phyloP scores from a whole-genome alignment of 2,329 filamentous ascomycete species.

The Sphaerulina vaccinii region DNA sequence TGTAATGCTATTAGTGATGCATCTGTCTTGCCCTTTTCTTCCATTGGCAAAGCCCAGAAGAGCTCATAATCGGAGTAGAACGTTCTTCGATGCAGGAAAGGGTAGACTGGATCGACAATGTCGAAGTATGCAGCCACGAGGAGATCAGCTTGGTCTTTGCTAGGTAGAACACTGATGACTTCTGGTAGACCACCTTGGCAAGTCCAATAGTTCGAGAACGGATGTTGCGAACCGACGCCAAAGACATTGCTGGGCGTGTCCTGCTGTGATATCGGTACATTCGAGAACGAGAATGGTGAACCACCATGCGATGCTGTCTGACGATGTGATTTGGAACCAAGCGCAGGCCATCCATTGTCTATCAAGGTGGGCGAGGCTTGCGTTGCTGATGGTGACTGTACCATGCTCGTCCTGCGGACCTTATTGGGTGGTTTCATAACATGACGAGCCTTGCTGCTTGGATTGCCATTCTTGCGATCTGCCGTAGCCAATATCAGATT shows the following conservation, averaged over 20 bases:
- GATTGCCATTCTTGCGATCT: conserved; percentile 44
- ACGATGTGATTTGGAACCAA: conserved; percentile 27
- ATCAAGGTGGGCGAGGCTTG: conserved; percentile 28
- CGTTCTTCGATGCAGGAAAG: conserved; percentile 72
- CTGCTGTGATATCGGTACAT: conserved; percentile 65
- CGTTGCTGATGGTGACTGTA: conserved; percentile 23
- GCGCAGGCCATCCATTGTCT: conserved; percentile 33
- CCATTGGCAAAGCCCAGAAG: conserved; percentile 63
- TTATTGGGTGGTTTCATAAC: conserved; percentile 39
- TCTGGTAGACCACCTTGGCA: conserved; percentile 72
- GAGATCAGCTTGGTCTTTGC: conserved; percentile 73
- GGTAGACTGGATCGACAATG: conserved; percentile 75
- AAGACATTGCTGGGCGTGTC: conserved; percentile 74
- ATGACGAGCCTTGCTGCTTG: conserved; percentile 32
- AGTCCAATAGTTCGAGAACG: conserved; percentile 83
- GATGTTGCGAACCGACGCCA: conserved; percentile 75
- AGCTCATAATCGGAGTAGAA: conserved; percentile 77
- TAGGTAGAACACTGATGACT: conserved; percentile 72
- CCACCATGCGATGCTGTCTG: conserved; percentile 17
- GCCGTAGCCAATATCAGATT: conserved; percentile 60
- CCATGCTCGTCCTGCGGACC: conserved; percentile 33
- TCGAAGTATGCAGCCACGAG: conserved; percentile 57
- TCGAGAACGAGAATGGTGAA: conserved; percentile 61
- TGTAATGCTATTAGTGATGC: conserved; percentile 69
- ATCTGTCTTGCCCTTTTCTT: conserved; percentile 62